A percentile compares a stretch with the other conserved stretches of the same genome.
Evolutionary conservation across 805 yeast species (phyloP).

Genomic region (Lipomyces yamanashiensis): DNA sequence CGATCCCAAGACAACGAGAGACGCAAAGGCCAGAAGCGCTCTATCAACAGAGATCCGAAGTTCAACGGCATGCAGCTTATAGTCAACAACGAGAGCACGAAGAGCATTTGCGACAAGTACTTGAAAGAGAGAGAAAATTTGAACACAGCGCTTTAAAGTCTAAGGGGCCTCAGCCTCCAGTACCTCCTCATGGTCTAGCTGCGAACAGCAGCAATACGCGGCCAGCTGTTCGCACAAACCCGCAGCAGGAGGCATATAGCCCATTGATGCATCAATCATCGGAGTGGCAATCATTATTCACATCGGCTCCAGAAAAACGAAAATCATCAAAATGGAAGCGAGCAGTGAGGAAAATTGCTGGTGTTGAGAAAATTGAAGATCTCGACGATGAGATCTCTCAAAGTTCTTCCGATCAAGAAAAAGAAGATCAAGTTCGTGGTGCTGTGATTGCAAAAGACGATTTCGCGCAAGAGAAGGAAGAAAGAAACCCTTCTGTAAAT

Average conservation of each 20-base stretch:
- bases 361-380: constrained; percentile 13
- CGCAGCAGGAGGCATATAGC: background rate
- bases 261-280: background rate
- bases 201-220: background rate
- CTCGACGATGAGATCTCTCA: background rate
- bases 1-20: too few relatives aligned
- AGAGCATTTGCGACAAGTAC: constrained; percentile 3
- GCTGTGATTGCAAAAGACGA: background rate
- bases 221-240: too few relatives aligned
- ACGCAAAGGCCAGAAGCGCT: too few relatives aligned
- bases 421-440: background rate
- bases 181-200: background rate
- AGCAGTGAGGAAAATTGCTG: constrained; percentile 16
- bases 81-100: constrained; percentile 2
- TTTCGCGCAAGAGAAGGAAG: background rate
- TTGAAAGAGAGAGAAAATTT: constrained; percentile 1
- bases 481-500: background rate
- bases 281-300: background rate
- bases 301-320: background rate
- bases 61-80: background rate
- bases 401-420: background rate
- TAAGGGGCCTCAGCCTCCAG: background rate
- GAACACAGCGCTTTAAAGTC: background rate
- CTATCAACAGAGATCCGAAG: too few relatives aligned
- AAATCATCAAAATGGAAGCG: constrained; percentile 14